phyloP scores from a whole-genome alignment of 345 rosid species.

The Euphorbia lathyris region DNA sequence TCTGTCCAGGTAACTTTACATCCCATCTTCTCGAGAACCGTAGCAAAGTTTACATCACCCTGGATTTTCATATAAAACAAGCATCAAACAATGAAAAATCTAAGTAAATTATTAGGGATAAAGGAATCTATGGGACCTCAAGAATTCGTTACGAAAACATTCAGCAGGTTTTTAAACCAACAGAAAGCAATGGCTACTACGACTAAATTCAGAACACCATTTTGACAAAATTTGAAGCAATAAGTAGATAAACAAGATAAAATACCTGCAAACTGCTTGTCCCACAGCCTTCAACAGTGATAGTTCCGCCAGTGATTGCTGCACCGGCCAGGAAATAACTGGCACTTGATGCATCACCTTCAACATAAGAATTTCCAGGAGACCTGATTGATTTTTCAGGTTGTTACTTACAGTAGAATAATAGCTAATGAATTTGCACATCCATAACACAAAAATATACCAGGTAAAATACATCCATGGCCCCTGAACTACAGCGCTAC shows the following conservation, averaged over 20 bases:
- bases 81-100: background rate
- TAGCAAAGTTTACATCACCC: slow-evolving; percentile 96
- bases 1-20: slow-evolving; percentile 87
- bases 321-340: slow-evolving; percentile 98
- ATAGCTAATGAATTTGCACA: slow-evolving; percentile 7
- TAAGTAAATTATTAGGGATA: background rate
- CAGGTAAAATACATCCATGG: no score
- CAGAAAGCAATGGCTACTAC: slow-evolving; percentile 1
- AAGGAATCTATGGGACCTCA: slow-evolving; percentile 1
- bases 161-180: background rate
- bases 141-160: slow-evolving; percentile 2
- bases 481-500: no score
- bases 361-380: slow-evolving; percentile 86
- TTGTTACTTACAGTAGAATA: slow-evolving; percentile 7
- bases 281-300: slow-evolving; percentile 97
- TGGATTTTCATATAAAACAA: slow-evolving; percentile 17
- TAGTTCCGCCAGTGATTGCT: slow-evolving; percentile 89
- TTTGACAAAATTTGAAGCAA: background rate
- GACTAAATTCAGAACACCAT: background rate
- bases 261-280: slow-evolving; percentile 87
- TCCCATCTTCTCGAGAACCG: slow-evolving; percentile 97
- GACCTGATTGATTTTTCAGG: slow-evolving; percentile 48
- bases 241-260: background rate
- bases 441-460: background rate
- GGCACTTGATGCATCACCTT: slow-evolving; percentile 99